Conservation (phyloP, 2,329 filamentous ascomycete genomes). For the Colletotrichum agaves region DNA sequence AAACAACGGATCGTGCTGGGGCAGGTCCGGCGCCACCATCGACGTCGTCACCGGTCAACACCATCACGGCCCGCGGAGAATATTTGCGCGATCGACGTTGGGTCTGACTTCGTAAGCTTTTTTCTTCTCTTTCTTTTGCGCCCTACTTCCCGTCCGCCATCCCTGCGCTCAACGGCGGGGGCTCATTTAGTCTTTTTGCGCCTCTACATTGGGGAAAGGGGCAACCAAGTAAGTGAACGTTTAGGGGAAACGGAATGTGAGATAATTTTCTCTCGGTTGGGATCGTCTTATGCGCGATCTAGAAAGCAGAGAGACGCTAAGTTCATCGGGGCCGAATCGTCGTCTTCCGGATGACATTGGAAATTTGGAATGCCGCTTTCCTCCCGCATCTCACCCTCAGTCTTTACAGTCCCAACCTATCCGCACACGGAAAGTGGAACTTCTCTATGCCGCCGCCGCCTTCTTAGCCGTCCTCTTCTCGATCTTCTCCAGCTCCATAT, state of each 20-base stretch:
- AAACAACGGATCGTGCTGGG: too few relatives aligned
- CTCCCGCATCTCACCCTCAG: neutral
- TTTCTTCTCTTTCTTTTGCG: neutral
- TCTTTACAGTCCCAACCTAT: neutral
- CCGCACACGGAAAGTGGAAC: neutral
- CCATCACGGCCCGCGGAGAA: neutral
- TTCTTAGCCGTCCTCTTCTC: constrained; percentile 41
- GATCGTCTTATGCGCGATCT: constrained; percentile 7
- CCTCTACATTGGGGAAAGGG: neutral
- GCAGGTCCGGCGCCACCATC: too few relatives aligned
- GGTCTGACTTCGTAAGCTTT: constrained; percentile 1
- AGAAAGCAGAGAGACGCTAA: neutral
- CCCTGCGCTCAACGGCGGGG: neutral
- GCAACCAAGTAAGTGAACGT: neutral
- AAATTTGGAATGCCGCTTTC: neutral
- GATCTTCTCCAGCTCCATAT: constrained; percentile 48
- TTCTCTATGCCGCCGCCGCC: constrained; percentile 25
- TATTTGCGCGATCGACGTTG: neutral
- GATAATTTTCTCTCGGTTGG: neutral
- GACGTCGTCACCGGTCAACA: too few relatives aligned
- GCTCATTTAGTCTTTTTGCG: neutral
- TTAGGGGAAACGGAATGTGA: constrained; percentile 3
- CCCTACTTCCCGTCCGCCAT: neutral
- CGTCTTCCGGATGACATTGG: neutral
- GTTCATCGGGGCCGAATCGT: neutral